These are phyloP conservation scores for Oryza meridionalis DNA, from an alignment of 176 grass and related monocot species.

Conservation along the genomic window DNA sequence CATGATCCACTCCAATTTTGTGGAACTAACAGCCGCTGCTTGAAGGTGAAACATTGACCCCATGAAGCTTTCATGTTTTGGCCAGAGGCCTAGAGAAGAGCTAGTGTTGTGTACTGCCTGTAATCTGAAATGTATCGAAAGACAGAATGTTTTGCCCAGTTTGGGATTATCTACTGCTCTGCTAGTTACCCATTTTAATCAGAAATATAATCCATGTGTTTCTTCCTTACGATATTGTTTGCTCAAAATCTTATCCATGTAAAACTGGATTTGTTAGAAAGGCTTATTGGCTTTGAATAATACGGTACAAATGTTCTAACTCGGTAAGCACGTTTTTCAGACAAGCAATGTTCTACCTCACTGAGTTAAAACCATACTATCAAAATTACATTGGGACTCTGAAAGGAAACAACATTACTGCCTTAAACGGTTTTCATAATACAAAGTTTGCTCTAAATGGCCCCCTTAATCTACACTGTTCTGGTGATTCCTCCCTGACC, in stretches of 20 bases:
- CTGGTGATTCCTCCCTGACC: constrained; percentile 8
- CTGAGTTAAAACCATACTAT: constrained; percentile 34
- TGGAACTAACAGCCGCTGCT: constrained; percentile 12
- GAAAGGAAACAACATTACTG: constrained; percentile 33
- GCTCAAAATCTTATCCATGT: neutral
- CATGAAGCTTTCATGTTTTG: neutral
- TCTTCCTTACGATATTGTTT: neutral
- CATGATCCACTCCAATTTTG: constrained; percentile 31
- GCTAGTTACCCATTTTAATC: neutral
- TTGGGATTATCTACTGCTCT: neutral
- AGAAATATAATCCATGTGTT: neutral
- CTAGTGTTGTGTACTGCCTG: neutral
- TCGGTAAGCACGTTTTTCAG: neutral
- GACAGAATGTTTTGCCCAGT: constrained; percentile 2
- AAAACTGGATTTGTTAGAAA: neutral
- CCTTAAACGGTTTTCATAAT: constrained; percentile 37
- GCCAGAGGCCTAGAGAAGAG: neutral
- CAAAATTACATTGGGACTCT: constrained; percentile 47
- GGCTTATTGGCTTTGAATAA: neutral
- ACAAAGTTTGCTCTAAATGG: constrained; percentile 40
- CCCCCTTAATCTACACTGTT: constrained; percentile 37
- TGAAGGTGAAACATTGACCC: neutral
- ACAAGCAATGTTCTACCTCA: constrained; percentile 13
- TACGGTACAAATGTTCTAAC: neutral
- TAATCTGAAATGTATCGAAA: neutral